Percentiles rank a stretch among this genome's conserved stretches.
Conservation (phyloP, 768 basidiomycete species). For the Suillus decipiens region DNA sequence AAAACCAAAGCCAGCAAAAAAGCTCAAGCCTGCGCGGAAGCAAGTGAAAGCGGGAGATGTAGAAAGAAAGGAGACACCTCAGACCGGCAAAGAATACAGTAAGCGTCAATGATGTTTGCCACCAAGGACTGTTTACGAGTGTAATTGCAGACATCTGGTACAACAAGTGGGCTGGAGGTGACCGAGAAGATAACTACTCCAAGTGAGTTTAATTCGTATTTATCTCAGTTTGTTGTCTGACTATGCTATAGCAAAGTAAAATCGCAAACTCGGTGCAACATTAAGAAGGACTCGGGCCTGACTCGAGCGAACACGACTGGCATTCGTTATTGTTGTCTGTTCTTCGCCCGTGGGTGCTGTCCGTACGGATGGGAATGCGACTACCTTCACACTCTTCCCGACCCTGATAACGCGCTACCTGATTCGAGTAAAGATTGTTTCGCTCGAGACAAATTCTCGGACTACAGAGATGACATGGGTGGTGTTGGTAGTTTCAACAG, state of each 20-base stretch:
- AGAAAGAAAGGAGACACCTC: slow-evolving; percentile 82
- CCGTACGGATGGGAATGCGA: slow-evolving; percentile 99
- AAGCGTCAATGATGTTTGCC: slow-evolving; percentile 33
- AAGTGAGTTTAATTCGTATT: slow-evolving; percentile 56
- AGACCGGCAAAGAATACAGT: slow-evolving; percentile 98
- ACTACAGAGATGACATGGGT: slow-evolving; percentile 99
- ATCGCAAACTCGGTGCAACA: slow-evolving; percentile 88
- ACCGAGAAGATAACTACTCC: slow-evolving; percentile 94
- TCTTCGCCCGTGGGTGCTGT: slow-evolving; percentile 95
- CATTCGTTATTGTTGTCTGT: slow-evolving; percentile 91
- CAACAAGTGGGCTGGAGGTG: slow-evolving; percentile 99
- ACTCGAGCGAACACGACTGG: slow-evolving; percentile 95
- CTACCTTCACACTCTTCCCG: slow-evolving; percentile 88
- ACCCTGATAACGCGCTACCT: slow-evolving; percentile 65
- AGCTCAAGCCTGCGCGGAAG: slow-evolving; percentile 88
- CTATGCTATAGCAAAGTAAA: slow-evolving; percentile 73
- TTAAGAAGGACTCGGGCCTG: slow-evolving; percentile 87
- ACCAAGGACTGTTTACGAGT: slow-evolving; percentile 10
- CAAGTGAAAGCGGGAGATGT: slow-evolving; percentile 92
- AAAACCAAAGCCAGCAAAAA: slow-evolving; percentile 48
- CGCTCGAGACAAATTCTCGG: slow-evolving; percentile 93
- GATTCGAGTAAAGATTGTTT: slow-evolving; percentile 97
- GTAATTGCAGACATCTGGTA: slow-evolving; percentile 86
- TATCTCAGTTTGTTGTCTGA: slow-evolving; percentile 11
- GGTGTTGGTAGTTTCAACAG: slow-evolving; percentile 96